Evolutionary conservation across 2,329 filamentous ascomycete genomes (phyloP).

Genomic region (Emergomyces orientalis): DNA sequence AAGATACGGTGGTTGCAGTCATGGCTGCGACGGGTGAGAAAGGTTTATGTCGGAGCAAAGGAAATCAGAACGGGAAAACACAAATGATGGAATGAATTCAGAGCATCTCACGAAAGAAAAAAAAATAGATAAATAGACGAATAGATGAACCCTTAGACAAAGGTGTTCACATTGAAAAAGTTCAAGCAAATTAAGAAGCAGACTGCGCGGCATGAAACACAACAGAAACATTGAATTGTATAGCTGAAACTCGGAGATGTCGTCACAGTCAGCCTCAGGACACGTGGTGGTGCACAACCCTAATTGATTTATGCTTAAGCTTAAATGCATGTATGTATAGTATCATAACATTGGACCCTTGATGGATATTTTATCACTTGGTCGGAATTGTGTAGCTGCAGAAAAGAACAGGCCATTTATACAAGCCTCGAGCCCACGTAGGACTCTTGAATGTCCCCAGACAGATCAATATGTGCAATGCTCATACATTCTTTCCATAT

Average conservation of each 20-base stretch:
- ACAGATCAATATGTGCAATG: too few species aligned
- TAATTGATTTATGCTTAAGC: too few species aligned
- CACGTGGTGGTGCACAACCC: neutral
- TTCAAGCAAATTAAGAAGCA: neutral
- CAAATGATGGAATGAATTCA: neutral
- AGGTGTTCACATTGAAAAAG: neutral
- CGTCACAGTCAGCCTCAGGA: neutral
- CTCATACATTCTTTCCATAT: too few species aligned
- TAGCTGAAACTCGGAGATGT: neutral
- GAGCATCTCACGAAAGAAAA: neutral
- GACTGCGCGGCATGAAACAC: neutral
- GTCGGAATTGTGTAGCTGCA: too few species aligned
- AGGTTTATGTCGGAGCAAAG: neutral
- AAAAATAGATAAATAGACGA: neutral
- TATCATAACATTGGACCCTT: too few species aligned
- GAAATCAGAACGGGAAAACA: neutral
- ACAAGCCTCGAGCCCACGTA: too few species aligned
- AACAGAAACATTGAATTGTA: neutral
- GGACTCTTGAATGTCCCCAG: too few species aligned
- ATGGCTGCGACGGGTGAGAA: conserved; percentile 16
- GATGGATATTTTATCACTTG: too few species aligned
- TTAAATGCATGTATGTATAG: neutral
- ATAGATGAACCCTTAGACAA: neutral
- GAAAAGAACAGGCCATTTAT: neutral
- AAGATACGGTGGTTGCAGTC: conserved; percentile 32